These are phyloP conservation scores for Ophiostoma triangulosporum DNA, from an alignment of 2,329 filamentous ascomycete species.

Conservation along the genomic window DNA sequence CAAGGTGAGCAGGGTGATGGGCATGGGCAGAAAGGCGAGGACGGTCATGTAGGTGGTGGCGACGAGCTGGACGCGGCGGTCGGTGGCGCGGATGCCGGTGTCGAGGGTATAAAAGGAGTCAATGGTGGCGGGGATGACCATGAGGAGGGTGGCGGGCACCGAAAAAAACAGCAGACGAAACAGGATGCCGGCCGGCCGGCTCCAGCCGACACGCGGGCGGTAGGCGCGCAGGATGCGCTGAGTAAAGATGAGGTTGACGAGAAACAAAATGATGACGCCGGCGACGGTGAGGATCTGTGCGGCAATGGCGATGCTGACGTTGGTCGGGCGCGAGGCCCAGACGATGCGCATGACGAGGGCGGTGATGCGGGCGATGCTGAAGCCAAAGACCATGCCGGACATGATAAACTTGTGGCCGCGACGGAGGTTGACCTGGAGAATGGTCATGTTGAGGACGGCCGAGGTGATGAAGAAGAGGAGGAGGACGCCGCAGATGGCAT, in stretches of 20 bases:
- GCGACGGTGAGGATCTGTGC: constrained; percentile 58
- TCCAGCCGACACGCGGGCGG: constrained; percentile 61
- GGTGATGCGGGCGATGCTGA: constrained; percentile 40
- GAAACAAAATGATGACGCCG: constrained; percentile 61
- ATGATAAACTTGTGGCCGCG: constrained; percentile 45
- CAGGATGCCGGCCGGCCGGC: constrained; percentile 30
- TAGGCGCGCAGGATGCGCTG: constrained; percentile 63
- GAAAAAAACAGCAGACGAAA: constrained; percentile 44
- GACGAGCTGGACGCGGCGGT: constrained; percentile 51
- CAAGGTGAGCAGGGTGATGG: constrained; percentile 34
- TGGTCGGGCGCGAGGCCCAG: constrained; percentile 32
- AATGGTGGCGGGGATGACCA: constrained; percentile 51
- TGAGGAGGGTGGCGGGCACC: constrained; percentile 47
- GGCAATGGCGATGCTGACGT: constrained; percentile 36
- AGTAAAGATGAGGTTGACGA: constrained; percentile 65
- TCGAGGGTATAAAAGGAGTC: constrained; percentile 55
- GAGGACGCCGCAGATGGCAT: constrained; percentile 51
- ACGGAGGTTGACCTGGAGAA: constrained; percentile 38
- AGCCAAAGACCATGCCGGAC: constrained; percentile 43
- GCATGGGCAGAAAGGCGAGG: constrained; percentile 54
- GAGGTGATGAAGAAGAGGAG: constrained; percentile 40
- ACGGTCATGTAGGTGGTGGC: constrained; percentile 47
- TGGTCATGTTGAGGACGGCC: constrained; percentile 44
- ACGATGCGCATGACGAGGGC: constrained; percentile 39
- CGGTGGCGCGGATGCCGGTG: constrained; percentile 30